Percentiles rank a stretch among this genome's conserved stretches.
These are phyloP conservation scores for Rheum nobile DNA, from an alignment of 148 eudicot genomes.

Conservation along the genomic window DNA sequence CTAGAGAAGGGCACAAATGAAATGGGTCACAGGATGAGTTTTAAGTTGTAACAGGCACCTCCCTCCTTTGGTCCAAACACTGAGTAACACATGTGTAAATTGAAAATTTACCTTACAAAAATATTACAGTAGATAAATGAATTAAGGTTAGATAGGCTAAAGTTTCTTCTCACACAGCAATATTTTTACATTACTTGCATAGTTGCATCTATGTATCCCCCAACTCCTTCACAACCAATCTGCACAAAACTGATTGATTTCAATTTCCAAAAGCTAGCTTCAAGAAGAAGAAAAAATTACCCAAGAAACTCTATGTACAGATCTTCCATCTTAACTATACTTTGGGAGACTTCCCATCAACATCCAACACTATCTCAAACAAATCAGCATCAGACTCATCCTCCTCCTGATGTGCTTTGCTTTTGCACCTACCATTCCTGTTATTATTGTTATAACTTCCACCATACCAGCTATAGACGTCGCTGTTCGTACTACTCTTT, in stretches of 20 bases:
- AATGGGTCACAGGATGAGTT: no score
- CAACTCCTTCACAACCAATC: not conserved
- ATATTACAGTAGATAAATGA: not conserved
- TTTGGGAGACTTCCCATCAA: conserved; percentile 7
- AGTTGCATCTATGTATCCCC: not conserved
- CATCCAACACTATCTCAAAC: conserved; percentile 71
- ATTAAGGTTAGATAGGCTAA: no score
- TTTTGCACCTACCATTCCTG: conserved; percentile 4
- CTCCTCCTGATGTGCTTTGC: conserved; percentile 34
- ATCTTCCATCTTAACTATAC: not conserved
- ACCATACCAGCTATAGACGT: not conserved
- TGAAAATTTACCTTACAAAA: not conserved
- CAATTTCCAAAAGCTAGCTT: not conserved
- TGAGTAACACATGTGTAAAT: not conserved
- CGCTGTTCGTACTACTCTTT: conserved; percentile 5
- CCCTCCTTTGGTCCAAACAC: no score
- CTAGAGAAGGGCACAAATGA: no score
- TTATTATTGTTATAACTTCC: not conserved
- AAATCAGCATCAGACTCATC: conserved; percentile 53
- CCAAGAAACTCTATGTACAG: not conserved
- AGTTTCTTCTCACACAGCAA: no score
- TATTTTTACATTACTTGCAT: no score
- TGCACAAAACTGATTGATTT: not conserved
- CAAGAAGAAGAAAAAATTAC: not conserved
- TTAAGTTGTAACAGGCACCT: no score